Percentiles rank a stretch among this genome's conserved stretches.
phyloP scores from a whole-genome alignment of 2,329 filamentous ascomycete genomes.

The Paraphaeosphaeria sporulosa region DNA sequence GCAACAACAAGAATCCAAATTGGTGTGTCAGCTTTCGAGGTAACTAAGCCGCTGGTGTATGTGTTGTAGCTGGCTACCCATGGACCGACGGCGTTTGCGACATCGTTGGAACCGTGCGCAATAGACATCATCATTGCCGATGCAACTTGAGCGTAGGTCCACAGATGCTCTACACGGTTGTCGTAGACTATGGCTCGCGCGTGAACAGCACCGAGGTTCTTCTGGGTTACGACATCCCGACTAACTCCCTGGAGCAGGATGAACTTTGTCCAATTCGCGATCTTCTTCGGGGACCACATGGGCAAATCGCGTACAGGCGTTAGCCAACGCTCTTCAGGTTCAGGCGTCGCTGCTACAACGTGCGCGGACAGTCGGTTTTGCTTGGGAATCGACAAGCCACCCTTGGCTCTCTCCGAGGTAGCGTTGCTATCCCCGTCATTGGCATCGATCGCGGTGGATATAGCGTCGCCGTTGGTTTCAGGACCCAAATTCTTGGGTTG shows the following conservation, averaged over 20 bases:
- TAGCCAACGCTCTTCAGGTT: slow-evolving; percentile 30
- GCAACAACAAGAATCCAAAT: slow-evolving; percentile 76
- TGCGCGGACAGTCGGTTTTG: not conserved
- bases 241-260: slow-evolving; percentile 52
- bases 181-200: slow-evolving; percentile 42
- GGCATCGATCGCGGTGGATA: slow-evolving; percentile 9
- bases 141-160: slow-evolving; percentile 59
- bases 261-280: slow-evolving; percentile 50
- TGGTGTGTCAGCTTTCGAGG: slow-evolving; percentile 69
- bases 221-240: slow-evolving; percentile 47
- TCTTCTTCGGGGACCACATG: slow-evolving; percentile 26
- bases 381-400: slow-evolving; percentile 13
- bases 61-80: slow-evolving; percentile 37
- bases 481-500: not conserved
- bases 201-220: slow-evolving; percentile 45
- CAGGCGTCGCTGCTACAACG: slow-evolving; percentile 20
- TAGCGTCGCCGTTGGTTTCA: slow-evolving; percentile 1
- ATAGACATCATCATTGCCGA: slow-evolving; percentile 47
- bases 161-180: slow-evolving; percentile 37
- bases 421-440: not conserved
- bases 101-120: slow-evolving; percentile 74
- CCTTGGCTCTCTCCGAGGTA: not conserved
- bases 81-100: slow-evolving; percentile 37
- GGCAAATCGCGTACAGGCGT: slow-evolving; percentile 40
- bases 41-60: slow-evolving; percentile 65